These are phyloP conservation scores for Chenopodium formosanum DNA, from an alignment of 148 eudicot species.

Conservation along the genomic window DNA sequence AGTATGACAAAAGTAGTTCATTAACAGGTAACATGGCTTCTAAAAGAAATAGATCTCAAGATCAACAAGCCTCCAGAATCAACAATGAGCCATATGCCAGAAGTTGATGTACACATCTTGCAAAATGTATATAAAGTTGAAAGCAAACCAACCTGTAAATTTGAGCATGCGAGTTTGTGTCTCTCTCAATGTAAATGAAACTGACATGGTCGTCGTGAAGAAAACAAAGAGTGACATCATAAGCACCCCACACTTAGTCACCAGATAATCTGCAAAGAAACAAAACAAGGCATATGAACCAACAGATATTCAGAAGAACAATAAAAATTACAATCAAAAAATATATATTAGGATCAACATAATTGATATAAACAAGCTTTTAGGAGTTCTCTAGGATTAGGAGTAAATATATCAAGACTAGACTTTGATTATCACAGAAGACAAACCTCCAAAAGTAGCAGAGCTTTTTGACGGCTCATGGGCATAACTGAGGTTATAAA, in stretches of 20 bases:
- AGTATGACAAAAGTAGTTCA: not conserved
- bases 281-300: slow-evolving; percentile 9
- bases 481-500: slow-evolving; percentile 84
- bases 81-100: not conserved
- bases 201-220: slow-evolving; percentile 99
- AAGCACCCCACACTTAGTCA: slow-evolving; percentile 93
- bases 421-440: slow-evolving; percentile 7
- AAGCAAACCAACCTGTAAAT: slow-evolving; percentile 74
- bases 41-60: not conserved
- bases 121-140: not conserved
- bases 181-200: slow-evolving; percentile 96
- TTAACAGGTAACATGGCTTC: not conserved
- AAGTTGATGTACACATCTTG: slow-evolving; percentile 8
- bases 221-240: slow-evolving; percentile 99
- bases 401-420: not conserved
- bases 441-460: slow-evolving; percentile 83
- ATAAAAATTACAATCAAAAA: not conserved
- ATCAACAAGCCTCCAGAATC: not conserved
- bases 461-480: slow-evolving; percentile 82
- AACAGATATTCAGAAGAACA: slow-evolving; percentile 7
- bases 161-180: slow-evolving; percentile 99
- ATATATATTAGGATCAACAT: not conserved
- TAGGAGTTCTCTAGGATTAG: not conserved
- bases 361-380: not conserved
- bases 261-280: slow-evolving; percentile 82